Percentiles rank a stretch among this genome's conserved stretches.
These are phyloP conservation scores for Clarireedia paspali DNA, from an alignment of 2,329 filamentous ascomycete species.

Conservation along the genomic window DNA sequence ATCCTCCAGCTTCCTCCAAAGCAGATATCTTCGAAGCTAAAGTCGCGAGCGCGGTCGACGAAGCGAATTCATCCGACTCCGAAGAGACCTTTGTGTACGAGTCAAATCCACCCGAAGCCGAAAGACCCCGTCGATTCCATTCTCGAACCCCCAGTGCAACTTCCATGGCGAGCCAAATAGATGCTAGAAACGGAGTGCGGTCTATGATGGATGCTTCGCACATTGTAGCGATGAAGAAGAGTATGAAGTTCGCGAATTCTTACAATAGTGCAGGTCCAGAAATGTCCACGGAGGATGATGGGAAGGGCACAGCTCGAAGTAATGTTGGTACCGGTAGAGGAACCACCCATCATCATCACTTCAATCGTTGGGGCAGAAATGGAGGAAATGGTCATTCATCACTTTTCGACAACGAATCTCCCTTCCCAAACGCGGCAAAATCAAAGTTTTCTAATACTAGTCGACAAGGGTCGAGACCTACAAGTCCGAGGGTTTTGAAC, in stretches of 20 bases:
- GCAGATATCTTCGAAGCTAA: slow-evolving; percentile 98
- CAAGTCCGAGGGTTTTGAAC: slow-evolving; percentile 56
- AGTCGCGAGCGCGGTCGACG: slow-evolving; percentile 90
- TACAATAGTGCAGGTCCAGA: slow-evolving; percentile 50
- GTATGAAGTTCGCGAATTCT: slow-evolving; percentile 91
- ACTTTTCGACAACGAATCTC: slow-evolving; percentile 69
- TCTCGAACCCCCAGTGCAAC: slow-evolving; percentile 92
- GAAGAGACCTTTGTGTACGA: slow-evolving; percentile 99
- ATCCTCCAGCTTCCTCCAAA: slow-evolving; percentile 71
- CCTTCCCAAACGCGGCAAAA: slow-evolving; percentile 61
- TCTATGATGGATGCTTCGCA: slow-evolving; percentile 61
- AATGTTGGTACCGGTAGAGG: slow-evolving; percentile 56
- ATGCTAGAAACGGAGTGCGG: slow-evolving; percentile 38
- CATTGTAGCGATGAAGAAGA: slow-evolving; percentile 68
- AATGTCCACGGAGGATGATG: slow-evolving; percentile 53
- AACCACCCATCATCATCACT: slow-evolving; percentile 69
- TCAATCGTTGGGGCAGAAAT: slow-evolving; percentile 69
- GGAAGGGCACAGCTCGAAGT: slow-evolving; percentile 54
- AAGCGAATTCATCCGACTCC: slow-evolving; percentile 92
- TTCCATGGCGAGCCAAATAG: slow-evolving; percentile 66
- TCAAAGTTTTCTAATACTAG: slow-evolving; percentile 52
- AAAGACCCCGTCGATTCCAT: slow-evolving; percentile 64
- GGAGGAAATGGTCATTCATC: slow-evolving; percentile 61
- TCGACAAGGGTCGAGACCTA: slow-evolving; percentile 57
- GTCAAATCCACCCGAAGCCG: slow-evolving; percentile 75